Evolutionary conservation across 129 eudicot species (phyloP).

Genomic region (Dittrichia graveolens): DNA sequence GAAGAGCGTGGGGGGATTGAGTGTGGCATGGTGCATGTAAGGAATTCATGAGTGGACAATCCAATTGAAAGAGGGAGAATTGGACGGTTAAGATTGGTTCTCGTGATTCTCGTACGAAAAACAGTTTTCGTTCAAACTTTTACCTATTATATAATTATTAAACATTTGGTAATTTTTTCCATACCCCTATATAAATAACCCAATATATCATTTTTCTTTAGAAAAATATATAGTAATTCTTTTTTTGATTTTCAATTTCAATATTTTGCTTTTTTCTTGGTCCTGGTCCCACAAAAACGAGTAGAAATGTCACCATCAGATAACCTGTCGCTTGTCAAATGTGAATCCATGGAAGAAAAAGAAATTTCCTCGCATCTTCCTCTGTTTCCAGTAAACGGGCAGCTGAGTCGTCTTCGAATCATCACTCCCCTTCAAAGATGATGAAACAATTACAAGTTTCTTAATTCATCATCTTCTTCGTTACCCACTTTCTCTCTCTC

Average conservation of each 20-base stretch:
- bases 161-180: no score
- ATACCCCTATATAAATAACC: no score
- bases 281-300: background rate
- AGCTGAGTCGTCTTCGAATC: constrained; percentile 3
- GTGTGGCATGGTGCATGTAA: no score
- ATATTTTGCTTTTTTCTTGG: background rate
- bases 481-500: constrained; percentile 22
- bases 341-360: constrained; percentile 10
- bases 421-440: background rate
- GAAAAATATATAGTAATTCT: no score
- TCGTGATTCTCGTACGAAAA: no score
- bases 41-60: no score
- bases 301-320: constrained; percentile 10
- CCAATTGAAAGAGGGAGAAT: no score
- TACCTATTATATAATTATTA: no score
- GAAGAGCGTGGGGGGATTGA: no score
- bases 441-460: background rate
- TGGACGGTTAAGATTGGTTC: no score
- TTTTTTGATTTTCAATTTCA: background rate
- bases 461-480: constrained; percentile 25
- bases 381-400: constrained; percentile 22
- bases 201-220: no score
- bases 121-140: no score
- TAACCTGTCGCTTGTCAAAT: background rate
- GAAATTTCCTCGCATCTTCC: constrained; percentile 16